These are phyloP conservation scores for Tetrapyrgos nigripes DNA, from an alignment of 1,284 basidiomycete genomes.

Conservation along the genomic window DNA sequence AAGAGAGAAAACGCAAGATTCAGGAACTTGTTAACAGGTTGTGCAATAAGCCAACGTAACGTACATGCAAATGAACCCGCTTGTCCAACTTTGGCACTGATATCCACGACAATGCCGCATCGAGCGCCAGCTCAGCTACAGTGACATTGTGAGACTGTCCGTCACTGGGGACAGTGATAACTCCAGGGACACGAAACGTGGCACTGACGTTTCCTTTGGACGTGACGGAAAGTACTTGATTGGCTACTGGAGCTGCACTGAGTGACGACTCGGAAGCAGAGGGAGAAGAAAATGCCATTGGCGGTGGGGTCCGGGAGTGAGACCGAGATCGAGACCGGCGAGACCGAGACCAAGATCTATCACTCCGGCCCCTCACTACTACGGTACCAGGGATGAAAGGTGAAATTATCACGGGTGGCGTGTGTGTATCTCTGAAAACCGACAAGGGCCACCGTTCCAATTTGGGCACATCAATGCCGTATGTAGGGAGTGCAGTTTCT, in stretches of 20 bases:
- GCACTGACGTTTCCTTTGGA: slow-evolving; percentile 34
- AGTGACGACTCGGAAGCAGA: not conserved
- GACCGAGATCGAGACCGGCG: too few relatives aligned
- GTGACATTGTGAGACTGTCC: slow-evolving; percentile 36
- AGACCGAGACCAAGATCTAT: too few relatives aligned
- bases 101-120: slow-evolving; percentile 41
- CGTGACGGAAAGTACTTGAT: slow-evolving; percentile 10
- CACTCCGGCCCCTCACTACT: not conserved
- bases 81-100: slow-evolving; percentile 39
- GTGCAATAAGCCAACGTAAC: slow-evolving; percentile 1
- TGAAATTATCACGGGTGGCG: not conserved
- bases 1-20: not conserved
- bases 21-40: not conserved
- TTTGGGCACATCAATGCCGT: not conserved
- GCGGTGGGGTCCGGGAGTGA: not conserved
- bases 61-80: slow-evolving; percentile 34
- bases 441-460: not conserved
- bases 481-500: slow-evolving; percentile 31
- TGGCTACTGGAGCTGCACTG: not conserved
- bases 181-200: slow-evolving; percentile 37
- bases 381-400: not conserved
- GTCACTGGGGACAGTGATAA: slow-evolving; percentile 39
- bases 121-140: slow-evolving; percentile 33
- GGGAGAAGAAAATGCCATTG: not conserved
- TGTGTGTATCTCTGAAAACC: not conserved